A percentile compares a stretch with the other conserved stretches of the same genome.
Evolutionary conservation across 169 alveolate species (phyloP).

Genomic region (Cryptosporidium muris): DNA sequence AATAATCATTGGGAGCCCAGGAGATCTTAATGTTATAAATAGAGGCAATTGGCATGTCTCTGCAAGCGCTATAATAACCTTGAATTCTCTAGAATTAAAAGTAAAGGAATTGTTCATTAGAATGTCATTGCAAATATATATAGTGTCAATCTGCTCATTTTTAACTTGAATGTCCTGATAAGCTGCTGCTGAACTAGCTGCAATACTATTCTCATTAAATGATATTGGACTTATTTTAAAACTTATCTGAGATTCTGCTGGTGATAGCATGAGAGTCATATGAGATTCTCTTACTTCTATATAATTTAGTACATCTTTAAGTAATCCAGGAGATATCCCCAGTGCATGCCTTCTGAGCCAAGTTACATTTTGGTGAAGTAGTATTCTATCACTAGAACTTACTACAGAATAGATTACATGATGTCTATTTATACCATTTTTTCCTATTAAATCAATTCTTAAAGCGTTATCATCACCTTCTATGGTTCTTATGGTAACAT

Average conservation of each 20-base stretch:
- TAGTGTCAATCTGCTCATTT: constrained; percentile 60
- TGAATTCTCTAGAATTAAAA: constrained; percentile 62
- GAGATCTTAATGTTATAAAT: constrained; percentile 48
- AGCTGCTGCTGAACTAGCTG: constrained; percentile 22
- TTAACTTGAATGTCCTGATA: constrained; percentile 53
- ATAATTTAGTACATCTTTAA: constrained; percentile 46
- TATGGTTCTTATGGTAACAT: constrained; percentile 1
- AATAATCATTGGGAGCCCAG: constrained; percentile 50
- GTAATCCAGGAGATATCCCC: constrained; percentile 42
- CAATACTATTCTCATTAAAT: neutral
- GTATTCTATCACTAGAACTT: constrained; percentile 11
- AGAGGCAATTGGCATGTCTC: constrained; percentile 66
- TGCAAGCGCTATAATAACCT: constrained; percentile 61
- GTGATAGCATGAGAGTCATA: constrained; percentile 24
- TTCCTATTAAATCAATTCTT: constrained; percentile 13
- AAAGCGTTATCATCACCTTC: constrained; percentile 15
- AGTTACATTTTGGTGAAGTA: constrained; percentile 20
- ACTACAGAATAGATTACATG: constrained; percentile 42
- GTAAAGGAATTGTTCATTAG: constrained; percentile 20
- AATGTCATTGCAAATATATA: constrained; percentile 24
- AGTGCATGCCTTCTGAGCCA: constrained; percentile 64
- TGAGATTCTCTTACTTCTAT: constrained; percentile 49
- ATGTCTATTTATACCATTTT: constrained; percentile 23
- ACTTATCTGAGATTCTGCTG: constrained; percentile 33
- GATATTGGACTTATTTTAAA: constrained; percentile 44